These are phyloP conservation scores for Serendipita sp. DNA, from an alignment of 768 basidiomycete species.

Conservation along the genomic window DNA sequence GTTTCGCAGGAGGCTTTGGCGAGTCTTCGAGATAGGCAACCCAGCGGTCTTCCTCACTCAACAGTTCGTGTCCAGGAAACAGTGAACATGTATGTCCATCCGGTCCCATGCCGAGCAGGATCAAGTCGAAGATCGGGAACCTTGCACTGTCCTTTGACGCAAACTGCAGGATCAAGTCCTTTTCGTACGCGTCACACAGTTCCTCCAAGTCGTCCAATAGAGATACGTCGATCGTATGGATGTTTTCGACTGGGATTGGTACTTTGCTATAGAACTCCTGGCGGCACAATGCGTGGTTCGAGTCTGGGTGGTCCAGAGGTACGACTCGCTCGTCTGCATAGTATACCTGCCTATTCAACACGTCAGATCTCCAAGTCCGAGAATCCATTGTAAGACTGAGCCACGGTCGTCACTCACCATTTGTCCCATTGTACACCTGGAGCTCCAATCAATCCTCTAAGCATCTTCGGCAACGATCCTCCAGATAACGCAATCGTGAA, in stretches of 20 bases:
- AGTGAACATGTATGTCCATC: conserved; percentile 98
- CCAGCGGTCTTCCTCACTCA: conserved; percentile 83
- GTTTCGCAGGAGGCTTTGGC: conserved; percentile 79
- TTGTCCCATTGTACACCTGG: conserved; percentile 76
- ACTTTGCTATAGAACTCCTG: conserved; percentile 67
- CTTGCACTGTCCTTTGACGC: conserved; percentile 85
- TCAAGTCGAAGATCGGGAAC: conserved; percentile 94
- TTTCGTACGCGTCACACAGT: conserved; percentile 66
- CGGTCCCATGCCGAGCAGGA: conserved; percentile 90
- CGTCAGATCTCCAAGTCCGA: background rate
- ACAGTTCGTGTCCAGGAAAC: conserved; percentile 73
- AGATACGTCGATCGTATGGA: conserved; percentile 63
- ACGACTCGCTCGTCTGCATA: conserved; percentile 95
- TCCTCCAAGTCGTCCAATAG: conserved; percentile 62
- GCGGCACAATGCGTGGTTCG: conserved; percentile 69
- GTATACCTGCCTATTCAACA: conserved; percentile 69
- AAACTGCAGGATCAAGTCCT: conserved; percentile 74
- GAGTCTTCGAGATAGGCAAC: conserved; percentile 85
- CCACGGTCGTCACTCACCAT: conserved; percentile 41
- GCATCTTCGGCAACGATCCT: conserved; percentile 73
- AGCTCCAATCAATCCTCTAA: conserved; percentile 50
- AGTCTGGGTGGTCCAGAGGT: conserved; percentile 81
- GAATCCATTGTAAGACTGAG: background rate
- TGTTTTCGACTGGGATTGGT: conserved; percentile 55
- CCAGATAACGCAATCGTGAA: conserved; percentile 93